Evolutionary conservation across 306 rosid species (phyloP).

Genomic region (Medicago lupulina): DNA sequence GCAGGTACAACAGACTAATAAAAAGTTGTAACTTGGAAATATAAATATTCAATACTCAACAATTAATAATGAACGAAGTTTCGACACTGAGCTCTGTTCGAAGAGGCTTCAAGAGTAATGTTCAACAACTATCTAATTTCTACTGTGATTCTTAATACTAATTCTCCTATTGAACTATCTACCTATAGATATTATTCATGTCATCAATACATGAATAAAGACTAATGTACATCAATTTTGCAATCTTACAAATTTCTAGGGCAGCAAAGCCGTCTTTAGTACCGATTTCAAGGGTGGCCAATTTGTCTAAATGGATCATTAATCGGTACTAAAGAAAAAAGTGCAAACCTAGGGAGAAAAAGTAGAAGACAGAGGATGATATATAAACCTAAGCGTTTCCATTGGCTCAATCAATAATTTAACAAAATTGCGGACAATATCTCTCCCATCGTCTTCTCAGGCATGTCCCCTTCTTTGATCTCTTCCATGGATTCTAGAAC

Average conservation of each 20-base stretch:
- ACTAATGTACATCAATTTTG: constrained; percentile 39
- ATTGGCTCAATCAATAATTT: constrained; percentile 34
- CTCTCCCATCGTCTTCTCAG: constrained; percentile 98
- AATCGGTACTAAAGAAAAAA: neutral
- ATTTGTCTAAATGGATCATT: constrained; percentile 10
- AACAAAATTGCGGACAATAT: constrained; percentile 84
- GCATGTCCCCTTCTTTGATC: constrained; percentile 70
- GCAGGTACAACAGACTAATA: neutral
- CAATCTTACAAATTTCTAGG: constrained; percentile 36
- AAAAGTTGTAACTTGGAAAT: neutral
- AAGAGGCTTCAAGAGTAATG: constrained; percentile 11
- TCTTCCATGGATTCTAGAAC: constrained; percentile 85
- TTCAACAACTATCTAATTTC: constrained; percentile 10
- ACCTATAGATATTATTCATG: constrained; percentile 29
- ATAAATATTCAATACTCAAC: constrained; percentile 13
- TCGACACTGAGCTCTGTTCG: constrained; percentile 16
- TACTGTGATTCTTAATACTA: constrained; percentile 13
- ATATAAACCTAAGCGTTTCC: constrained; percentile 4
- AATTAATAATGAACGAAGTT: neutral
- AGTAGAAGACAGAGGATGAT: neutral
- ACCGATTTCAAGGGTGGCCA: neutral
- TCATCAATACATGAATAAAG: constrained; percentile 27
- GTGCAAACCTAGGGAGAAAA: neutral
- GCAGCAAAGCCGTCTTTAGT: constrained; percentile 12
- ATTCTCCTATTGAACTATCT: constrained; percentile 29